Conservation (phyloP, 345 rosid genomes). For the Populus pruinosa region DNA sequence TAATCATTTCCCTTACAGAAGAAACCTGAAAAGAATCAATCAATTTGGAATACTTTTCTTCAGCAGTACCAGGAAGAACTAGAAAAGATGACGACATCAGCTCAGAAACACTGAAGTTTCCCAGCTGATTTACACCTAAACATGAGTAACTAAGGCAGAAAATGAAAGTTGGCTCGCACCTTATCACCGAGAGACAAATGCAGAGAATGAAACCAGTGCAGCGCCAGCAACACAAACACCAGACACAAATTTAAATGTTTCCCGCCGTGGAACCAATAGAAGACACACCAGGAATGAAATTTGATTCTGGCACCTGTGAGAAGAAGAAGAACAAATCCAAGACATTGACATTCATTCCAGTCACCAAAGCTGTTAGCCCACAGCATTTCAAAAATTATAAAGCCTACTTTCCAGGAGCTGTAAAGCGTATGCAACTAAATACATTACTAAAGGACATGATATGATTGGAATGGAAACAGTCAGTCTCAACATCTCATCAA, state of each 20-base stretch:
- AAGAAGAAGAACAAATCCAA: neutral
- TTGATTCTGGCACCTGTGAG: neutral
- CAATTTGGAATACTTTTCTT: constrained; percentile 36
- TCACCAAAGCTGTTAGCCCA: neutral
- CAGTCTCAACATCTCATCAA: neutral
- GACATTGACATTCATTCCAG: neutral
- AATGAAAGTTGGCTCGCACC: constrained; percentile 7
- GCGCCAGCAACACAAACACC: neutral
- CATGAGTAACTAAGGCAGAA: constrained; percentile 3
- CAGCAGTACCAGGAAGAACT: constrained; percentile 32
- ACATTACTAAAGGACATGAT: neutral
- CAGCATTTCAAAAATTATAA: neutral
- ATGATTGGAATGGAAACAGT: neutral
- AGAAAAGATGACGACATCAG: constrained; percentile 45
- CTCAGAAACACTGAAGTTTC: constrained; percentile 19
- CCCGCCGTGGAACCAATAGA: neutral
- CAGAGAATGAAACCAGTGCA: neutral
- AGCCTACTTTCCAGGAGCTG: neutral
- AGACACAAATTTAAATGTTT: neutral
- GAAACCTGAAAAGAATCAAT: constrained; percentile 40
- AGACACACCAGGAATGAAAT: neutral
- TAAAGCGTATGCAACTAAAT: neutral
- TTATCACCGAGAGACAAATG: constrained; percentile 5
- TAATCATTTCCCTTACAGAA: constrained; percentile 45
- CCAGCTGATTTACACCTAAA: constrained; percentile 15